A percentile compares a stretch with the other conserved stretches of the same genome.
These are phyloP conservation scores for Ascochyta pisi DNA, from an alignment of 2,329 filamentous ascomycete genomes.

Conservation along the genomic window DNA sequence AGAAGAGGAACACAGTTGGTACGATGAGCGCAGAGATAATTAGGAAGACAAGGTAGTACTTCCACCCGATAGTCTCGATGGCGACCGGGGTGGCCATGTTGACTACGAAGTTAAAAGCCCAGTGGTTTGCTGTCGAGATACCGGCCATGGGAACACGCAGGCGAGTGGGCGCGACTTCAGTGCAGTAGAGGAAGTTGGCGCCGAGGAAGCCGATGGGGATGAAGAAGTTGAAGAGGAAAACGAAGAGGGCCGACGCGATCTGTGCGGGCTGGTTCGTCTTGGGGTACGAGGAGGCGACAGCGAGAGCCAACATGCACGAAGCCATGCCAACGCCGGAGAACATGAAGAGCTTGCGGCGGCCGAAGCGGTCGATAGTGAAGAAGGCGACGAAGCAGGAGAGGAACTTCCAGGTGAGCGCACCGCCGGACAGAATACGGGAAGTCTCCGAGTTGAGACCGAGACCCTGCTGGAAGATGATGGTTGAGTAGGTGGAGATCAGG, in stretches of 20 bases:
- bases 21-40: slow-evolving; percentile 56
- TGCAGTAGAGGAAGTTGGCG: slow-evolving; percentile 66
- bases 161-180: slow-evolving; percentile 62
- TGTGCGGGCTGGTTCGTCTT: slow-evolving; percentile 55
- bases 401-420: slow-evolving; percentile 64
- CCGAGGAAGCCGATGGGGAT: slow-evolving; percentile 66
- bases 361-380: slow-evolving; percentile 74
- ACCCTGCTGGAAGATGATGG: slow-evolving; percentile 52
- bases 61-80: slow-evolving; percentile 59
- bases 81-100: slow-evolving; percentile 49
- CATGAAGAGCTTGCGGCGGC: slow-evolving; percentile 65
- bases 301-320: slow-evolving; percentile 61
- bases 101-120: slow-evolving; percentile 53
- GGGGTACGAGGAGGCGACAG: slow-evolving; percentile 60
- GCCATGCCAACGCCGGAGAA: slow-evolving; percentile 61
- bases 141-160: slow-evolving; percentile 63
- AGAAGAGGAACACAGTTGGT: slow-evolving; percentile 54
- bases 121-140: slow-evolving; percentile 63
- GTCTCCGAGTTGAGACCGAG: slow-evolving; percentile 54
- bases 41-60: slow-evolving; percentile 61
- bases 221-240: slow-evolving; percentile 68
- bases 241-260: slow-evolving; percentile 62
- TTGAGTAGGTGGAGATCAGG: slow-evolving; percentile 58
- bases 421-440: slow-evolving; percentile 68
- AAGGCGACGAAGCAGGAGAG: slow-evolving; percentile 68